Conservation (phyloP, 768 basidiomycete genomes). For the Amanita polypyramis region DNA sequence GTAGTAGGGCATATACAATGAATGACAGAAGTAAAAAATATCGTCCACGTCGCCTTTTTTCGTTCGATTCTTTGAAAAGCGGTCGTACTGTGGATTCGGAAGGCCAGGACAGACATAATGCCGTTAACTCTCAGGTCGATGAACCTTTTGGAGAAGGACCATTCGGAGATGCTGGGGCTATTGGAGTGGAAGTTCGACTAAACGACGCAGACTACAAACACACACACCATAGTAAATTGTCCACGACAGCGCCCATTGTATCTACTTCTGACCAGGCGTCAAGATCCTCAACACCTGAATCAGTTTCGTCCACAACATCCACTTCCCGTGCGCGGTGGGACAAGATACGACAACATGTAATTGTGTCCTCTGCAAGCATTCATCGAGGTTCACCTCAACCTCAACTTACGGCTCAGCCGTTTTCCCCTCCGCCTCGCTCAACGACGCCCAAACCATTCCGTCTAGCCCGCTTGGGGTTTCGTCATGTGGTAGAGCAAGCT, state of each 20-base stretch:
- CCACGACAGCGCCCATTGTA: background rate
- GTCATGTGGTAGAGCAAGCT: slow-evolving; percentile 57
- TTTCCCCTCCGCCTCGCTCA: slow-evolving; percentile 12
- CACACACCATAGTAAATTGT: background rate
- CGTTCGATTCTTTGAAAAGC: slow-evolving; percentile 16
- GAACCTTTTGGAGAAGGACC: background rate
- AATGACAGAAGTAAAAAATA: background rate
- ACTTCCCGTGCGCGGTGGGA: slow-evolving; percentile 41
- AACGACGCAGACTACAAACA: background rate
- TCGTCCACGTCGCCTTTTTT: slow-evolving; percentile 15
- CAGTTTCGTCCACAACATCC: slow-evolving; percentile 28
- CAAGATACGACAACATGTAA: slow-evolving; percentile 41
- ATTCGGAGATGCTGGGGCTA: background rate
- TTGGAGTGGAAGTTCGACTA: background rate
- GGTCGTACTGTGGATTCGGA: background rate
- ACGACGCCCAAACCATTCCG: slow-evolving; percentile 41
- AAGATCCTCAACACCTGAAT: slow-evolving; percentile 37
- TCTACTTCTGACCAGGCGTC: background rate
- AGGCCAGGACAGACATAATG: background rate
- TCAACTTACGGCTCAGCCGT: slow-evolving; percentile 11
- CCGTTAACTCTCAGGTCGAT: background rate
- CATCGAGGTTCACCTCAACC: slow-evolving; percentile 18
- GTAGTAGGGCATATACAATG: background rate
- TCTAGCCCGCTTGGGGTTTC: slow-evolving; percentile 42
- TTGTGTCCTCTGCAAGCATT: slow-evolving; percentile 18